These are phyloP conservation scores for Zymoseptoria pseudotritici DNA, from an alignment of 2,329 filamentous ascomycete genomes.

Conservation along the genomic window DNA sequence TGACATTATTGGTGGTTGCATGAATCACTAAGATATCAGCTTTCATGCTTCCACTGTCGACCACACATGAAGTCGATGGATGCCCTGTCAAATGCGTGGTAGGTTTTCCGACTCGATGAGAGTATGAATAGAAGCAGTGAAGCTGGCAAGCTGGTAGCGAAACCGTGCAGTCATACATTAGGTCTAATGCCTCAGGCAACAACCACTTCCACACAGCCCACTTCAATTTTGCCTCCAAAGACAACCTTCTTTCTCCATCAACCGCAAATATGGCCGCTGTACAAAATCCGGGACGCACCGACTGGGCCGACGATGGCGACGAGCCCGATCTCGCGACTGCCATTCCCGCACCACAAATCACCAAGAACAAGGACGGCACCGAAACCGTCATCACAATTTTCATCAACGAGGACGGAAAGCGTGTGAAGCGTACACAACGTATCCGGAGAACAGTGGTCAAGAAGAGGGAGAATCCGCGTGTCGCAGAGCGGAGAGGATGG, in stretches of 20 bases:
- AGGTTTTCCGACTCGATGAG: no score
- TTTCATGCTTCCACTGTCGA: no score
- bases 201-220: no score
- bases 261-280: conserved; percentile 23
- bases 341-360: conserved; percentile 80
- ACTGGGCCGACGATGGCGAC: conserved; percentile 86
- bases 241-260: background rate
- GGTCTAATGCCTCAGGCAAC: no score
- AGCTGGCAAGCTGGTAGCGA: no score
- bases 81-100: no score
- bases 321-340: conserved; percentile 72
- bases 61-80: no score
- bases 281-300: conserved; percentile 41
- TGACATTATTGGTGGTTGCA: no score
- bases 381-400: conserved; percentile 89
- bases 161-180: no score
- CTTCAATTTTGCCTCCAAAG: no score
- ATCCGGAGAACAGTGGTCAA: conserved; percentile 87
- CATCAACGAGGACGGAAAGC: conserved; percentile 87
- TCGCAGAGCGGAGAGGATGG: conserved; percentile 91
- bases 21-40: no score
- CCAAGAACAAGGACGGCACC: conserved; percentile 95
- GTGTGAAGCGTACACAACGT: conserved; percentile 93
- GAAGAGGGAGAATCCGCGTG: conserved; percentile 93
- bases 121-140: no score